Conservation (phyloP, 768 basidiomycete genomes). For the Lentinula lateritia region DNA sequence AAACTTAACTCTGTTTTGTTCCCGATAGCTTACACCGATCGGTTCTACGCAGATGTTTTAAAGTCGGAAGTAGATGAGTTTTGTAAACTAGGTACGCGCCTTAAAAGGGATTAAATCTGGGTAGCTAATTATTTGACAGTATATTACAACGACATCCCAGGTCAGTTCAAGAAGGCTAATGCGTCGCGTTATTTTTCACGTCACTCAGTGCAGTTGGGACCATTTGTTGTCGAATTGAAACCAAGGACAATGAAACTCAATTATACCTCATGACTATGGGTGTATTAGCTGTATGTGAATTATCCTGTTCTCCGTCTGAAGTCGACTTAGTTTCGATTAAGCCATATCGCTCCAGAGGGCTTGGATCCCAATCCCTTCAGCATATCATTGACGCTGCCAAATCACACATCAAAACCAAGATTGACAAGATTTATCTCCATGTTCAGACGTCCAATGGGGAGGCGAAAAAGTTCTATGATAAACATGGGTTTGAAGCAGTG, state of each 20-base stretch:
- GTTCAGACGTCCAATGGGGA: slow-evolving; percentile 79
- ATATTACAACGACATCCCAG: slow-evolving; percentile 89
- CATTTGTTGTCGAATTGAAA: slow-evolving; percentile 81
- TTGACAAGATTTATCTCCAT: slow-evolving; percentile 74
- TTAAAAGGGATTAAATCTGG: slow-evolving; percentile 10
- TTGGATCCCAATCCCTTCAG: slow-evolving; percentile 71
- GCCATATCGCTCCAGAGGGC: slow-evolving; percentile 79
- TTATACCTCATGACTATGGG: slow-evolving; percentile 93
- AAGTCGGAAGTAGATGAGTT: slow-evolving; percentile 76
- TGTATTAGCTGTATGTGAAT: slow-evolving; percentile 66
- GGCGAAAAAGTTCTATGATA: slow-evolving; percentile 80
- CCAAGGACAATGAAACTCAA: slow-evolving; percentile 45
- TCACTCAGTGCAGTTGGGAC: slow-evolving; percentile 53
- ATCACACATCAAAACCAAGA: slow-evolving; percentile 51
- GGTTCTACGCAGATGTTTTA: slow-evolving; percentile 80
- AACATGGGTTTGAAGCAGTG: slow-evolving; percentile 71
- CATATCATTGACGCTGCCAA: slow-evolving; percentile 61
- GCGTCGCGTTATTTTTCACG: not conserved
- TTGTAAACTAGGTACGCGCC: slow-evolving; percentile 77
- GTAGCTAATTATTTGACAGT: slow-evolving; percentile 37
- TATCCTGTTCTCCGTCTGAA: slow-evolving; percentile 7
- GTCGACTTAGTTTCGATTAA: slow-evolving; percentile 21
- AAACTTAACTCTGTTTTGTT: slow-evolving; percentile 70
- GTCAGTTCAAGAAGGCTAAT: not conserved
- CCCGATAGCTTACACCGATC: slow-evolving; percentile 84